phyloP scores from a whole-genome alignment of 208 protist species.

The Willaertia magna region DNA sequence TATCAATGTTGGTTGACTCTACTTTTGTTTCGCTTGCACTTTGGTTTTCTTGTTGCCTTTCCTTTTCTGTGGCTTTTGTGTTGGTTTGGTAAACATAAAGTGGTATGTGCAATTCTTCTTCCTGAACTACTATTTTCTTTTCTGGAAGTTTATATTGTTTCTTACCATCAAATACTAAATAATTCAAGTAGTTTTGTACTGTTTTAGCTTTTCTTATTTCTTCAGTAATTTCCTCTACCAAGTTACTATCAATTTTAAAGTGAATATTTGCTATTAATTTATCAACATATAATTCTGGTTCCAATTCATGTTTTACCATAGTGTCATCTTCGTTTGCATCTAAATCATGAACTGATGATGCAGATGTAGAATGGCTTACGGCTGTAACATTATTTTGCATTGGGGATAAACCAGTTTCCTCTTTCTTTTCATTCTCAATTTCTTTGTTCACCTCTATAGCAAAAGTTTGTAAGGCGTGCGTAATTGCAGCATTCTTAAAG shows the following conservation, averaged over 20 bases:
- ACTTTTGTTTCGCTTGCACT: too few relatives aligned
- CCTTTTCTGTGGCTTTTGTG: too few relatives aligned
- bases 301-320: background rate
- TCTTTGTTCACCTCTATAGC: background rate
- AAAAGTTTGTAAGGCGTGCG: background rate
- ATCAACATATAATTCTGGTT: background rate
- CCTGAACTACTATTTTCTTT: background rate
- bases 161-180: background rate
- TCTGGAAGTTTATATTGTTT: background rate
- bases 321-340: background rate
- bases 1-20: too few relatives aligned
- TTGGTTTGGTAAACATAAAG: background rate
- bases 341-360: background rate
- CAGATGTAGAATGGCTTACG: background rate
- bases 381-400: background rate
- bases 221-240: background rate
- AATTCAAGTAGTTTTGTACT: background rate
- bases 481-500: background rate
- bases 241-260: background rate
- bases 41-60: too few relatives aligned
- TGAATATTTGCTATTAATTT: background rate
- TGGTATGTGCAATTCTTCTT: background rate
- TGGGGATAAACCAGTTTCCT: background rate
- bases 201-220: background rate
- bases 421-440: background rate